Evolutionary conservation across 2,329 filamentous ascomycete species (phyloP).

Genomic region (Ilyonectria sp.): DNA sequence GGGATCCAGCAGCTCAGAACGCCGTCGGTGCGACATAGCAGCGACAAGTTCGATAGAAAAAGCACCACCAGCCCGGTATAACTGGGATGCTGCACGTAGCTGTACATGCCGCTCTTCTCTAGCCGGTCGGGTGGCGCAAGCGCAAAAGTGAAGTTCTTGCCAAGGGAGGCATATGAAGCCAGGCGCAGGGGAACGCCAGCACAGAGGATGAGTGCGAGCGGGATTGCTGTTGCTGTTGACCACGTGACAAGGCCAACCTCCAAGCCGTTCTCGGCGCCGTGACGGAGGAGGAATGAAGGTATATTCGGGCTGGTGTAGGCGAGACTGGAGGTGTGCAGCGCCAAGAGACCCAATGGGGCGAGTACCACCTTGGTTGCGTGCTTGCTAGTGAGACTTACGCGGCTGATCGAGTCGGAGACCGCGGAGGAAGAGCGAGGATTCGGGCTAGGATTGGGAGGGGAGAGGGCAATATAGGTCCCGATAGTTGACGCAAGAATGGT

Average conservation of each 20-base stretch:
- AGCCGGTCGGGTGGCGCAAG: slow-evolving; percentile 63
- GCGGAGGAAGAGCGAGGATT: not conserved
- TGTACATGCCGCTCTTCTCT: slow-evolving; percentile 63
- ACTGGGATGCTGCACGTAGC: slow-evolving; percentile 66
- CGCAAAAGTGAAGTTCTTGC: slow-evolving; percentile 68
- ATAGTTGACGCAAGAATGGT: slow-evolving; percentile 47
- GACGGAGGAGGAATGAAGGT: slow-evolving; percentile 44
- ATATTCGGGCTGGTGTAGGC: slow-evolving; percentile 35
- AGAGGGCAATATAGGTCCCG: slow-evolving; percentile 51
- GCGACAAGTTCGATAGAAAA: slow-evolving; percentile 45
- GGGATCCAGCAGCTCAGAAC: slow-evolving; percentile 57
- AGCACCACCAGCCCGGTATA: slow-evolving; percentile 62
- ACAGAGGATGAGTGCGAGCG: slow-evolving; percentile 52
- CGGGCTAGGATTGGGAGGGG: slow-evolving; percentile 50
- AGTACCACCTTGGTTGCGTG: slow-evolving; percentile 41
- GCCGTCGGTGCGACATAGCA: slow-evolving; percentile 58
- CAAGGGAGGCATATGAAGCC: slow-evolving; percentile 61
- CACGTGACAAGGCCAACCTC: slow-evolving; percentile 54
- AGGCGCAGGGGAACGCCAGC: slow-evolving; percentile 52
- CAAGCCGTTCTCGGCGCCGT: slow-evolving; percentile 52
- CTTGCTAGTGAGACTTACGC: slow-evolving; percentile 47
- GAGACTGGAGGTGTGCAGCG: slow-evolving; percentile 42
- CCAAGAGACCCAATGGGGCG: slow-evolving; percentile 43
- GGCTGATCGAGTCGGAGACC: slow-evolving; percentile 42
- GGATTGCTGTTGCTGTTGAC: slow-evolving; percentile 53